These are phyloP conservation scores for Ophiocordyceps robertsii DNA, from an alignment of 2,329 filamentous ascomycete species.

Conservation along the genomic window DNA sequence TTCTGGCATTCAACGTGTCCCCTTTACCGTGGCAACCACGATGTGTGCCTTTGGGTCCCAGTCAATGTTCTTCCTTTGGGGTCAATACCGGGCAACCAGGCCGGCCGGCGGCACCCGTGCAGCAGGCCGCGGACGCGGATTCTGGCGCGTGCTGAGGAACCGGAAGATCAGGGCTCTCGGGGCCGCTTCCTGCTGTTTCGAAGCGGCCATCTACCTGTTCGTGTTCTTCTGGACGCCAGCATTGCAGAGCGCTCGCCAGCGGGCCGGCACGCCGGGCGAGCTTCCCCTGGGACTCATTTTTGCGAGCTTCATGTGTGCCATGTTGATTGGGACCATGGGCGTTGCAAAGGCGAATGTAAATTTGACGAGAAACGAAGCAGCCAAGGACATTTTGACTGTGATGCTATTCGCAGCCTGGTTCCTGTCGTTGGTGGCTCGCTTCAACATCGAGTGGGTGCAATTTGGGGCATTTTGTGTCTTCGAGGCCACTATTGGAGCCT, in stretches of 20 bases:
- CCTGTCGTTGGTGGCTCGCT: conserved; percentile 26
- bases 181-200: conserved; percentile 42
- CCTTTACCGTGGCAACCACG: too few species aligned
- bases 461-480: conserved; percentile 46
- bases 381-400: conserved; percentile 19
- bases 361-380: conserved; percentile 7
- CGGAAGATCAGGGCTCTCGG: conserved; percentile 32
- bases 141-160: conserved; percentile 1
- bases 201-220: conserved; percentile 49
- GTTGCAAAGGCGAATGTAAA: background rate
- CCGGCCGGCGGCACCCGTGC: background rate
- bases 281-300: conserved; percentile 37
- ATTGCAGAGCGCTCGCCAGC: conserved; percentile 27
- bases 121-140: background rate
- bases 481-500: conserved; percentile 42
- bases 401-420: conserved; percentile 18
- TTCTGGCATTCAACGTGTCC: too few species aligned
- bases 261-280: conserved; percentile 12
- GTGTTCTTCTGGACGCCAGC: conserved; percentile 49
- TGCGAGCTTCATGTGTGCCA: conserved; percentile 41
- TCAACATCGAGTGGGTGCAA: conserved; percentile 26
- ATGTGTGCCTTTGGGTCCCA: too few species aligned
- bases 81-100: conserved; percentile 2
- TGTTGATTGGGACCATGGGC: conserved; percentile 38
- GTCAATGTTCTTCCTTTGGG: background rate